Conservation (phyloP, 2,329 filamentous ascomycete genomes). For the Lachnellula hyalina region DNA sequence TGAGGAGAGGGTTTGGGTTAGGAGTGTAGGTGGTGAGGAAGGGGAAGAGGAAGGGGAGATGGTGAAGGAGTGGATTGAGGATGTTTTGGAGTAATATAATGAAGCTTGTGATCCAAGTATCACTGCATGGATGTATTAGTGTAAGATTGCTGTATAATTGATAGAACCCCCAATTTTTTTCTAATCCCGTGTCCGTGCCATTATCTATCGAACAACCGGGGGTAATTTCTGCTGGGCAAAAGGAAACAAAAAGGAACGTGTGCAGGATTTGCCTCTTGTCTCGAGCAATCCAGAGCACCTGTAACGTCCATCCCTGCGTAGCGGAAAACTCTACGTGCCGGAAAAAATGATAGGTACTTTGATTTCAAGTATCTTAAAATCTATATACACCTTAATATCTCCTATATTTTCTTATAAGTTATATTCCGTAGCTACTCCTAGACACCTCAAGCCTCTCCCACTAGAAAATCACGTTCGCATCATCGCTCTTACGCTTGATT, state of each 20-base stretch:
- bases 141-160: not conserved
- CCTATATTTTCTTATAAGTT: not conserved
- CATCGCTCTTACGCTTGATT: not conserved
- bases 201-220: not conserved
- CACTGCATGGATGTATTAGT: not conserved
- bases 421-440: not conserved
- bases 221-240: too few species aligned
- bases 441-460: not conserved
- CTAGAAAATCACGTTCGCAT: not conserved
- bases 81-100: slow-evolving; percentile 1
- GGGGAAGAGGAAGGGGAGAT: slow-evolving; percentile 1
- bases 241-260: too few species aligned
- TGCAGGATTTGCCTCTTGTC: too few species aligned
- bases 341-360: not conserved
- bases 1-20: slow-evolving; percentile 12
- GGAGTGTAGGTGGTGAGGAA: not conserved
- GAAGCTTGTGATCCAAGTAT: not conserved
- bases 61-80: slow-evolving; percentile 18
- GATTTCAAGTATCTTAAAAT: not conserved
- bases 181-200: not conserved
- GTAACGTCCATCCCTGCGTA: too few species aligned
- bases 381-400: not conserved
- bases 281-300: too few species aligned
- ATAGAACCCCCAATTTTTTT: not conserved
- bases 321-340: not conserved